These are phyloP conservation scores for Hyaloscypha hepaticicola DNA, from an alignment of 495 filamentous ascomycete genomes.

Conservation along the genomic window DNA sequence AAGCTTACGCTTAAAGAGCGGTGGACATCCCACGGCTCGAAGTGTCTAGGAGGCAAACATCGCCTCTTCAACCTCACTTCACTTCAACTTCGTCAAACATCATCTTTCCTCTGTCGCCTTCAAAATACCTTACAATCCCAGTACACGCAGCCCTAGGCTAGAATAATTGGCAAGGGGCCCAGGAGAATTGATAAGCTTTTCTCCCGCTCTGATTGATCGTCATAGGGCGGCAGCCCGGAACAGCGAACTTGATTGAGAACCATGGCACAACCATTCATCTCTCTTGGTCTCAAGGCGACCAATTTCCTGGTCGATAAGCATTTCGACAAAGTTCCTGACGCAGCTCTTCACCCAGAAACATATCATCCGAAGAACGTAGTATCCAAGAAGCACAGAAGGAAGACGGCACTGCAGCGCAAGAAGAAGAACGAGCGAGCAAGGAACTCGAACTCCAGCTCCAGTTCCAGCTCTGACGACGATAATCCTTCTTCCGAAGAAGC, in stretches of 20 bases:
- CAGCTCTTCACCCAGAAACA: conserved; percentile 12
- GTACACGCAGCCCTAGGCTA: neutral
- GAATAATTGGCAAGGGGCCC: neutral
- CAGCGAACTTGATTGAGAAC: neutral
- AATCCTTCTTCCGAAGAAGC: neutral
- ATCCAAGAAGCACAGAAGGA: neutral
- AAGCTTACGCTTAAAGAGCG: neutral
- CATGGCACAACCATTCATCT: conserved; percentile 10
- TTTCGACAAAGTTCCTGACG: conserved; percentile 23
- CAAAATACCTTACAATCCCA: no score
- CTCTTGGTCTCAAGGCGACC: conserved; percentile 16
- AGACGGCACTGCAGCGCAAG: neutral
- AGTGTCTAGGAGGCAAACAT: neutral
- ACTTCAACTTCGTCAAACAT: neutral
- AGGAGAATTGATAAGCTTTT: neutral
- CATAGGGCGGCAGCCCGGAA: neutral
- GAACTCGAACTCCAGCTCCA: neutral
- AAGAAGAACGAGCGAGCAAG: neutral
- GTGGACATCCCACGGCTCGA: neutral
- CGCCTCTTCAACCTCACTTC: neutral
- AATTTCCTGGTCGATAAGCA: conserved; percentile 26
- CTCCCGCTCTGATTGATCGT: neutral
- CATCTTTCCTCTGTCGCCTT: no score
- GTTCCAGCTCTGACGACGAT: neutral
- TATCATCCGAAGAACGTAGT: conserved; percentile 2